Evolutionary conservation across 2,329 filamentous ascomycete genomes (phyloP).

Genomic region (Exophiala sp.): DNA sequence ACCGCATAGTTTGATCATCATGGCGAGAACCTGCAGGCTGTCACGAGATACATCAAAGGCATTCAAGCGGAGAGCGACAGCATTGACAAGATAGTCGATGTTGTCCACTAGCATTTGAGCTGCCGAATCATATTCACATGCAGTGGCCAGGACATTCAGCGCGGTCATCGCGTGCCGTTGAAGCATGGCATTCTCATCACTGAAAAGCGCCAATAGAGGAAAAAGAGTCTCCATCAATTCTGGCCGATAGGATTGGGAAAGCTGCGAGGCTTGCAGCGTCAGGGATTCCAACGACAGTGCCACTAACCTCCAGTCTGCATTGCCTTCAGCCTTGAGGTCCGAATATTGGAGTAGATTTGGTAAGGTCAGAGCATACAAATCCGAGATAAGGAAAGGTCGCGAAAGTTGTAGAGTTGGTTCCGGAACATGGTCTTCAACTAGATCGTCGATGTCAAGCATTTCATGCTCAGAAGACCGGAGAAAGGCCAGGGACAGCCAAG

Average conservation of each 20-base stretch:
- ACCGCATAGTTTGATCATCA: conserved; percentile 89
- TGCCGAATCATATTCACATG: conserved; percentile 69
- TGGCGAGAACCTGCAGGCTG: conserved; percentile 79
- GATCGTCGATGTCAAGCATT: conserved; percentile 56
- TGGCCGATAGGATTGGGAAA: conserved; percentile 63
- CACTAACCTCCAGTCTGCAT: conserved; percentile 63
- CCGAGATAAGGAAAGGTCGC: conserved; percentile 38
- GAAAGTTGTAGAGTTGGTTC: conserved; percentile 34
- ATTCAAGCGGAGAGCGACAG: conserved; percentile 80
- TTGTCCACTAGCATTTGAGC: conserved; percentile 80
- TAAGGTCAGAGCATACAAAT: conserved; percentile 41
- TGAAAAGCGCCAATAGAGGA: conserved; percentile 81
- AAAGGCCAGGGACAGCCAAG: conserved; percentile 74
- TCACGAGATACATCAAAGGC: conserved; percentile 88
- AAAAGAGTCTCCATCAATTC: conserved; percentile 90
- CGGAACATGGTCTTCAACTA: conserved; percentile 52
- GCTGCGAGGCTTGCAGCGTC: conserved; percentile 65
- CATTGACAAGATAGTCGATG: conserved; percentile 93
- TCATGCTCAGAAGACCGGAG: conserved; percentile 45
- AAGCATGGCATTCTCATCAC: conserved; percentile 61
- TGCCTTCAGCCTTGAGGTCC: conserved; percentile 34
- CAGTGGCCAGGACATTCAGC: conserved; percentile 69
- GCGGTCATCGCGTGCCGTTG: conserved; percentile 77
- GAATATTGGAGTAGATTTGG: conserved; percentile 34
- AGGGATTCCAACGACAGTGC: conserved; percentile 76